Evolutionary conservation across 352 stramenopile genomes (phyloP), one percentile per base, ranked within the genome.

Genomic region (Thalassiosira mediterranea): DNA sequence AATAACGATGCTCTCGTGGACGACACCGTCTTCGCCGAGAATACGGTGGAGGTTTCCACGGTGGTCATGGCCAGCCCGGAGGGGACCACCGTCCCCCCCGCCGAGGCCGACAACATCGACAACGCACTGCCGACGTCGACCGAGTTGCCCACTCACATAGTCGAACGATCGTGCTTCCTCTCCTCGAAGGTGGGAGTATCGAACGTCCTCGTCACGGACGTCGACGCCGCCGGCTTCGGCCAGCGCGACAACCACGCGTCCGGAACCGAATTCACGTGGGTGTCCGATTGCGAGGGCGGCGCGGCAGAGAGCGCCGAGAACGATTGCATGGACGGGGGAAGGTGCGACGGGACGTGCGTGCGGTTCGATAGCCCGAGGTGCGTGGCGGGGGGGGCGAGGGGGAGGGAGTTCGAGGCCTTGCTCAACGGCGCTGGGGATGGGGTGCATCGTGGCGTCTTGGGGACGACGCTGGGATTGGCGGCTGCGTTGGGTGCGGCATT

Each of bases 271-370:
- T 79, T 73, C 21, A 40, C 40, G 4, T 79, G 70, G 71, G 57
- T 60, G 2, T 74, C 62, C 11, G 61, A 59, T 1, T 79, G 71
- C 21, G 61, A 79, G 31, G 71, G 62, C 15, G 62, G 46, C 15
- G 71, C 62, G n/a, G 71, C 62, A 0, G 71, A 79, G 42, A n/a
- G 54, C 38, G 13, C 38, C 28, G 71, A 63, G 11, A n/a, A 71
- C 15, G 62, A 79, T 47, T 79, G 71, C 58, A 40, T 70, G 19
- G 37, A 54, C 23, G 53, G 0, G 3, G 71, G 54, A 5, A 37
- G 53, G 31, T 79, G 71, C 51, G 62, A 64, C 65, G 71, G 71
- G 42, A 74, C 38, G 34, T 79, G 71, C 40, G 46, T 79, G 8
- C 19, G 40, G 23, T 79, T 79, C 64, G 42, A 15, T 5, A 40